Evolutionary conservation across 2,329 filamentous ascomycete genomes (phyloP).

Genomic region (Fusarium lateritium): DNA sequence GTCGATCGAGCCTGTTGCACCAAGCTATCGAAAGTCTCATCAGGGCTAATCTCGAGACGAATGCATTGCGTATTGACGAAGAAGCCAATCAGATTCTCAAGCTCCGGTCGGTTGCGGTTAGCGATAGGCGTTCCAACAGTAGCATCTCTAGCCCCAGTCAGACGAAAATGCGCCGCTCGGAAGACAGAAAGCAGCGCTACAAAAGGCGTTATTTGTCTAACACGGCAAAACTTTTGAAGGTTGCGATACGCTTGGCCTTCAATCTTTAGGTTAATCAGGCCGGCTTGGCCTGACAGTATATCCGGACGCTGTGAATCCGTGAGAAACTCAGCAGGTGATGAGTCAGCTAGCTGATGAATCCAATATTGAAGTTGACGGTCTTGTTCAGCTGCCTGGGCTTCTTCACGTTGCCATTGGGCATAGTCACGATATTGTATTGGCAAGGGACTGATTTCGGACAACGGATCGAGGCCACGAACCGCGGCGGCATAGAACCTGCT

Average conservation of each 20-base stretch:
- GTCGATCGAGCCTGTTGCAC: constrained; percentile 36
- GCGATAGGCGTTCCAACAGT: constrained; percentile 42
- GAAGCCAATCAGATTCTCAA: constrained; percentile 39
- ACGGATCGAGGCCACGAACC: too few relatives aligned
- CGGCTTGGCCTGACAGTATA: constrained; percentile 31
- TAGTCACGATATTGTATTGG: constrained; percentile 48
- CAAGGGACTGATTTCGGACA: constrained; percentile 14
- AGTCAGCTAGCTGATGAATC: constrained; percentile 8
- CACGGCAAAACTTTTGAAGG: constrained; percentile 24
- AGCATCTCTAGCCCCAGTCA: constrained; percentile 42
- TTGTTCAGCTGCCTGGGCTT: constrained; percentile 45
- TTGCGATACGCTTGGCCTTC: constrained; percentile 4
- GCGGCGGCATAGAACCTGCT: constrained; percentile 28
- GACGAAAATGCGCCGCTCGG: constrained; percentile 43
- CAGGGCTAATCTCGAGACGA: constrained; percentile 24
- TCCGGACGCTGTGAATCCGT: constrained; percentile 24
- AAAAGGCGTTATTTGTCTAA: constrained; percentile 18
- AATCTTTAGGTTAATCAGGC: constrained; percentile 11
- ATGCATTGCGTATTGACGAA: constrained; percentile 47
- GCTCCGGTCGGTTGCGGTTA: constrained; percentile 30
- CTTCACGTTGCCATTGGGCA: constrained; percentile 44
- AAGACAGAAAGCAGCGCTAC: constrained; percentile 43
- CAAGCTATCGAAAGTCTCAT: constrained; percentile 35
- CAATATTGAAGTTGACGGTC: constrained; percentile 32
- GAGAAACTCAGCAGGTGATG: constrained; percentile 27